Percentiles rank a stretch among this genome's conserved stretches.
These are phyloP conservation scores for Macadamia integrifolia DNA, from an alignment of 164 flowering plant species.

Conservation along the genomic window DNA sequence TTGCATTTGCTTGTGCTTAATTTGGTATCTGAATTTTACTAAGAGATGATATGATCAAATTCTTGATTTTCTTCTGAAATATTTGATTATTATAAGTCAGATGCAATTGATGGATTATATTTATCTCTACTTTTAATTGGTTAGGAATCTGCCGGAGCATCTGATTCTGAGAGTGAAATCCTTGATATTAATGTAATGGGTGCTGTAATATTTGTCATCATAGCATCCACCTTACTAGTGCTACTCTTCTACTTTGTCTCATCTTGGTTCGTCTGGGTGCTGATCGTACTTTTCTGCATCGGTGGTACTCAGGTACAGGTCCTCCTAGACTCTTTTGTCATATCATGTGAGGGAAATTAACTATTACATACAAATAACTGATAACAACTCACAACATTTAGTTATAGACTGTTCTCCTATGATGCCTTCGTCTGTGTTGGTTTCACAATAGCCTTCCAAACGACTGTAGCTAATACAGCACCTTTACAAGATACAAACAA, in stretches of 20 bases:
- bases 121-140: conserved; percentile 1
- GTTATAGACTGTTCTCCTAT: no score
- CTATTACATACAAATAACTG: no score
- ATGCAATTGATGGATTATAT: background rate
- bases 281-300: conserved; percentile 82
- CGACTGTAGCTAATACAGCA: no score
- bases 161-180: conserved; percentile 51
- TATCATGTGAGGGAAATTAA: background rate
- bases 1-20: background rate
- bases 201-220: conserved; percentile 32
- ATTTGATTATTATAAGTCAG: background rate
- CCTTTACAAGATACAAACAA: no score
- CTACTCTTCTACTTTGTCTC: conserved; percentile 44
- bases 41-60: background rate
- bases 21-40: background rate
- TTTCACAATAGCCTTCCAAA: no score
- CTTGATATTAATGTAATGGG: conserved; percentile 60
- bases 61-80: background rate
- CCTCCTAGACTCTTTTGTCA: background rate
- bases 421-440: no score
- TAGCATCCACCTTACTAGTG: background rate
- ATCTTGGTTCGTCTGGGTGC: conserved; percentile 87
- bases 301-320: conserved; percentile 42
- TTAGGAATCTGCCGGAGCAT: conserved; percentile 28
- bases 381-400: no score